Evolutionary conservation across 1,139 yeast genomes (phyloP).

Genomic region (Candida sp.): DNA sequence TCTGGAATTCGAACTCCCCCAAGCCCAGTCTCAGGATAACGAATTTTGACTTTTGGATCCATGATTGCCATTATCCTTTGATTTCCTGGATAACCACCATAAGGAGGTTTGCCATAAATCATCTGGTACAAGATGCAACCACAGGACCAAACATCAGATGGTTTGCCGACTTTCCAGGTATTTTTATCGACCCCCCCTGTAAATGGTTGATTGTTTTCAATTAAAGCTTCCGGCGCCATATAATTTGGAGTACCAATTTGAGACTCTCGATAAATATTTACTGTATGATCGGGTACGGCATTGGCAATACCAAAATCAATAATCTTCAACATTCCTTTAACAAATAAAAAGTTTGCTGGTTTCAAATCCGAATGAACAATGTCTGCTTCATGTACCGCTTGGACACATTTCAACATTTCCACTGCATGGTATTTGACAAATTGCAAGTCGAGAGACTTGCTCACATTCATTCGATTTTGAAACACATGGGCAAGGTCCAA

Average conservation of each 20-base stretch:
- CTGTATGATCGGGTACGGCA: constrained; percentile 90
- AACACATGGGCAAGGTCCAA: constrained; percentile 84
- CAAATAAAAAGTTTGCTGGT: constrained; percentile 92
- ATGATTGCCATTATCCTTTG: constrained; percentile 82
- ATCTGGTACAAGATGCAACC: constrained; percentile 96
- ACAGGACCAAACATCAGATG: constrained; percentile 98
- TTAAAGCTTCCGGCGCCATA: constrained; percentile 96
- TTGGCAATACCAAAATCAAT: constrained; percentile 97
- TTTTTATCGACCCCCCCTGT: constrained; percentile 31
- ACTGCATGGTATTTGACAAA: constrained; percentile 80
- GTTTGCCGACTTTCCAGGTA: constrained; percentile 89
- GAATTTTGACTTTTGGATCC: constrained; percentile 80
- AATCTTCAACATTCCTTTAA: constrained; percentile 78
- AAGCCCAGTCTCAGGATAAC: constrained; percentile 60
- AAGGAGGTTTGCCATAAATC: constrained; percentile 93
- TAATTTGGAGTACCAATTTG: constrained; percentile 96
- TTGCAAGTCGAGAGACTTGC: constrained; percentile 60
- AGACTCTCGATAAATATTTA: constrained; percentile 83
- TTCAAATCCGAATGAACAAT: constrained; percentile 94
- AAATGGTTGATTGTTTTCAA: constrained; percentile 49
- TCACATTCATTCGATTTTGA: constrained; percentile 46
- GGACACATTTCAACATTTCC: constrained; percentile 80
- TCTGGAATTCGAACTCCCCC: constrained; percentile 66
- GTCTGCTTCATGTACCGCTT: constrained; percentile 83
- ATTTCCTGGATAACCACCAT: constrained; percentile 75